Base-by-base conservation (phyloP, 2,329 filamentous ascomycete species). In the Shiraia bambusicola region DNA sequence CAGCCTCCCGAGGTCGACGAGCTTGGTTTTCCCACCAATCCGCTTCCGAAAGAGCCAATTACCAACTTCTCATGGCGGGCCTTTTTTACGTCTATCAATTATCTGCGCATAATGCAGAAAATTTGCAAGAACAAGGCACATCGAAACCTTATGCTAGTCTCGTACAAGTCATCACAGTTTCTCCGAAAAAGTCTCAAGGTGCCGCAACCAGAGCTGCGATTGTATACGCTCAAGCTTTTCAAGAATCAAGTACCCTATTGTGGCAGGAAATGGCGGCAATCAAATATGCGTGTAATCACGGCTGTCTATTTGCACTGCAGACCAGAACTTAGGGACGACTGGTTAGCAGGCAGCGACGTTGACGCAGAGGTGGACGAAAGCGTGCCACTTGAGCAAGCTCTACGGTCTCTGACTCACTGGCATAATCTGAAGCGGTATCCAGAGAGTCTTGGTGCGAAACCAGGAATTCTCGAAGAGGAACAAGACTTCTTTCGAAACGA, bases 171-270 rank as follows among this genome's bases (percentile, higher is more conserved):
- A 34, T 90, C 86, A 42, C 89, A 88, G 45, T 95, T 96, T 57
- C 80, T 98, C 17, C 87, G 90, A 58, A 96, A 95, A 69, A 85
- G 87, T 5, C 81, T 98, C 12, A 92, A 93, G 56, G 86, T 96
- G 15, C 92, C 92, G 0, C 89, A 98, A 61, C 85, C 84, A 2
- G 81, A 89, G 59, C 77, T 98, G 28, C 84, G 93, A 5, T 83
- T 95, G 30, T 97, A 97, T 73, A 95, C 93, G 0, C 81, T 98
- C 56, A 98, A 98, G 71, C 79, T 98, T 0, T 97, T 97, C 83
- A 98, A 98, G 71, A 93, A 90, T 47, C 93, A 98, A 69, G 93
- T 98, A 4, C 93, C 93, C 1, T 98, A 95, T 75, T 97, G 92
- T 69, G 92, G 93, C 15, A 85, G 93, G 30, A 98, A 98, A 73